Percentiles rank a stretch among this genome's conserved stretches.
Conservation (phyloP, 768 basidiomycete species). For the Melanogaster broomeanus region DNA sequence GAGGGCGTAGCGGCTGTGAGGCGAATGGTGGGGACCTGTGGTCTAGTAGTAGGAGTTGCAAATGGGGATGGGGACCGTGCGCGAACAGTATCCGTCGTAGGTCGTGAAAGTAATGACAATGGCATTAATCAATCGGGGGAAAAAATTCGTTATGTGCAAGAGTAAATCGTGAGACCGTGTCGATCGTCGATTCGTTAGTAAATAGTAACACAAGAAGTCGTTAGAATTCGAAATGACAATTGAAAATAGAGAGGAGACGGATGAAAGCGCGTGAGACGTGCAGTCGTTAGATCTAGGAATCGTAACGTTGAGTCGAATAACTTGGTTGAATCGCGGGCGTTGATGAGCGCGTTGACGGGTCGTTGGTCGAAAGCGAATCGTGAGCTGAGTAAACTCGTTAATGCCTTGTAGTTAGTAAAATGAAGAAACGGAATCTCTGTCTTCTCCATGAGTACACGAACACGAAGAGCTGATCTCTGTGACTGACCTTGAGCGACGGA, state of each 20-base stretch:
- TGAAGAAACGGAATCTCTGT: constrained; percentile 14
- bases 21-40: constrained; percentile 60
- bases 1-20: constrained; percentile 70
- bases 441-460: not conserved
- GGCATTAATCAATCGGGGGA: constrained; percentile 27
- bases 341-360: constrained; percentile 14
- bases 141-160: constrained; percentile 26
- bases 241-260: not conserved
- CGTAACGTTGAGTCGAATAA: constrained; percentile 21
- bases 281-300: constrained; percentile 26
- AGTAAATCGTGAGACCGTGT: constrained; percentile 15
- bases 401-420: constrained; percentile 22
- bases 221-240: constrained; percentile 12
- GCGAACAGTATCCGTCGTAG: constrained; percentile 24
- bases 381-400: constrained; percentile 26
- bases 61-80: constrained; percentile 29
- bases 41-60: constrained; percentile 28
- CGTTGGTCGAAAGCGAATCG: constrained; percentile 17
- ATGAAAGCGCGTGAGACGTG: not conserved
- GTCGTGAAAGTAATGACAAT: constrained; percentile 32
- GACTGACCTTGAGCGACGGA: constrained; percentile 24
- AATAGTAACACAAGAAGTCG: constrained; percentile 21
- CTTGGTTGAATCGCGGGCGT: constrained; percentile 17
- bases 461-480: not conserved
- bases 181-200: constrained; percentile 27